A percentile compares a stretch with the other conserved stretches of the same genome.
Evolutionary conservation across 352 stramenopile genomes (phyloP).

Genomic region (Phytophthora colocasiae): DNA sequence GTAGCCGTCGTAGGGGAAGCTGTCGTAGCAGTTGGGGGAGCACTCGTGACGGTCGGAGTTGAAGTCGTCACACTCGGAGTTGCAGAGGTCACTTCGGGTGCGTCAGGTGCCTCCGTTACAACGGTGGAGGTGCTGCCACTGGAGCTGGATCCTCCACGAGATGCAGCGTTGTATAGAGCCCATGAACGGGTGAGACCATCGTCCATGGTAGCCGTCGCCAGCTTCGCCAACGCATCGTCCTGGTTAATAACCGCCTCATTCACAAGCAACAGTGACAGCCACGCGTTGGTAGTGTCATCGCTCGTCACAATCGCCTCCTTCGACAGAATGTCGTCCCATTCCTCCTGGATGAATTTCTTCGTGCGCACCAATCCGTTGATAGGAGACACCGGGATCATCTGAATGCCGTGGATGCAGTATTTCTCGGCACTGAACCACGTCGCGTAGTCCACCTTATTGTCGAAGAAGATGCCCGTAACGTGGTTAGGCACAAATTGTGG

Average conservation of each 20-base stretch:
- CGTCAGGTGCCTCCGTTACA: constrained; percentile 20
- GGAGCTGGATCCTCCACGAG: constrained; percentile 28
- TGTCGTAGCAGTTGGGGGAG: constrained; percentile 8
- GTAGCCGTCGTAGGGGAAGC: constrained; percentile 1
- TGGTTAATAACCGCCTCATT: constrained; percentile 77
- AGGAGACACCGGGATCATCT: constrained; percentile 82
- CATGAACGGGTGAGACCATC: constrained; percentile 74
- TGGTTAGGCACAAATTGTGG: constrained; percentile 74
- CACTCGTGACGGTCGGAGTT: constrained; percentile 10
- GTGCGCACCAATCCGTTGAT: constrained; percentile 79
- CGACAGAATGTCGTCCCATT: constrained; percentile 81
- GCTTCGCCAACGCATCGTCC: constrained; percentile 48
- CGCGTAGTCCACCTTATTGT: constrained; percentile 82
- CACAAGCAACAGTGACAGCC: constrained; percentile 75
- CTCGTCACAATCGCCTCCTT: constrained; percentile 66
- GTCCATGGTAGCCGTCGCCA: constrained; percentile 62
- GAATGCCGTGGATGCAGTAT: constrained; percentile 83
- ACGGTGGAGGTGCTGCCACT: constrained; percentile 19
- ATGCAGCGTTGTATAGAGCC: constrained; percentile 74
- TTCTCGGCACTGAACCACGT: constrained; percentile 85
- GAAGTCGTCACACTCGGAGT: constrained; percentile 2
- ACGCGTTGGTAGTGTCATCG: constrained; percentile 60
- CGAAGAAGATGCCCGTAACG: constrained; percentile 80
- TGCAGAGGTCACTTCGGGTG: constrained; percentile 3
- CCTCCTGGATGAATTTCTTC: constrained; percentile 65